Base-by-base conservation (phyloP, 352 stramenopile species). In the Phytophthora chlamydospora region DNA sequence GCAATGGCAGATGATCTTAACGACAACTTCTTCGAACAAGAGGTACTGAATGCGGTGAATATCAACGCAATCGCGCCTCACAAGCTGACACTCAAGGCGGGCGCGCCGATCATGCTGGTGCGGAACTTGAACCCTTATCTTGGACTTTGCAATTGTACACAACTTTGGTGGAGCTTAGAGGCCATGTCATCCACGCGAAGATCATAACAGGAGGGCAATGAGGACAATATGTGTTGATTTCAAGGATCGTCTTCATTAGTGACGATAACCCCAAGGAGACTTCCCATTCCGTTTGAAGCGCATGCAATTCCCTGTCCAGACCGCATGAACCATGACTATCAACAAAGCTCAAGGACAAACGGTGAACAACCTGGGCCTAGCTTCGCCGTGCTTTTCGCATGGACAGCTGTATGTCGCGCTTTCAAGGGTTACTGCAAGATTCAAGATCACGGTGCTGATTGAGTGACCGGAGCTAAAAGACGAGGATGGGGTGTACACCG, bases 291-390 rank as follows among this genome's bases (percentile, higher is more conserved):
- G 36, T 0, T 43, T 80, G 19, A 32, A 43, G 11, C 34, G 50
- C 0, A 67, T 56, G 6, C 68, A 75, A 39, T 80, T 80, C 14
- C 62, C 63, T 0, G 48, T 82, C 0, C 17, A 66, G n/a, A 33
- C 59, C 12, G 57, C 66, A 0, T 78, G 72, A 16, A 58, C 58
- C 0, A 78, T 78, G 69, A 75, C 66, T 0, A 75, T 76, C 35
- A 76, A 75, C 57, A 78, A 82, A 17, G 67, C 57, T 0, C 66
- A 78, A 61, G 62, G 58, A 9, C 69, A 76, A 43, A 73, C 73
- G 6, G 41, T 81, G 14, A 27, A 68, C 6, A 68, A 77, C 6
- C 16, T 75, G 12, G 68, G 55, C 2, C 31, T 77, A 11, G 51
- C 61, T 2, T 57, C 51, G 10, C 54, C 44, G 2, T 68, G 48